Conservation (phyloP, 441 rosid genomes). For the Cnidoscolus chayamansa region DNA sequence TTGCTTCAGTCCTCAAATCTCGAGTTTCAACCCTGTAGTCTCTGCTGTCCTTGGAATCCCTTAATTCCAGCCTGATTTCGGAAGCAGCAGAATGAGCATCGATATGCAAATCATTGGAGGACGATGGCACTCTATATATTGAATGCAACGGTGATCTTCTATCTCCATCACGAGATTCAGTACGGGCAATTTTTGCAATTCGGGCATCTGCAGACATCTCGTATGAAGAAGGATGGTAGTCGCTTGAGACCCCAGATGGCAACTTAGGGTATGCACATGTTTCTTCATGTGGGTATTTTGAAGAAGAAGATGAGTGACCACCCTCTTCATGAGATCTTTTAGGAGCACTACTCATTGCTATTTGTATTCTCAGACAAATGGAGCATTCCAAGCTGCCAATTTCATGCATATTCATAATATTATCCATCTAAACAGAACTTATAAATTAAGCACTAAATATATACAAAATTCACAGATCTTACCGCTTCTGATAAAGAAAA, state of each 20-base stretch:
- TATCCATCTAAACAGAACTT: no score
- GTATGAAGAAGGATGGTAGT: constrained; percentile 46
- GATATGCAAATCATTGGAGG: constrained; percentile 55
- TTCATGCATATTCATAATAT: no score
- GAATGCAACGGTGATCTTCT: constrained; percentile 79
- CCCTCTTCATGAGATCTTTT: constrained; percentile 87
- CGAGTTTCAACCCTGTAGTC: constrained; percentile 55
- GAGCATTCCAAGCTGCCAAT: constrained; percentile 13
- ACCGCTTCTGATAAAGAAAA: not conserved
- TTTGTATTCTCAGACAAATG: not conserved
- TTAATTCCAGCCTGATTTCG: constrained; percentile 54
- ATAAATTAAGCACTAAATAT: no score
- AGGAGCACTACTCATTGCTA: constrained; percentile 75
- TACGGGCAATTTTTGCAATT: constrained; percentile 55
- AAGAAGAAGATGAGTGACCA: constrained; percentile 64
- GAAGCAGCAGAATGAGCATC: constrained; percentile 47
- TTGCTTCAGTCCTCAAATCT: constrained; percentile 54
- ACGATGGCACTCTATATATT: constrained; percentile 49
- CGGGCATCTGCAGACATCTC: constrained; percentile 63
- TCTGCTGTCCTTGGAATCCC: constrained; percentile 61
- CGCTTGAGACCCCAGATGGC: constrained; percentile 43
- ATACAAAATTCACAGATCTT: not conserved
- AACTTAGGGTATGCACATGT: constrained; percentile 57
- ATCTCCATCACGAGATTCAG: constrained; percentile 74
- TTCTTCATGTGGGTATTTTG: constrained; percentile 75